These are phyloP conservation scores for Xylariales sp. DNA, from an alignment of 2,329 filamentous ascomycete species.

Conservation along the genomic window DNA sequence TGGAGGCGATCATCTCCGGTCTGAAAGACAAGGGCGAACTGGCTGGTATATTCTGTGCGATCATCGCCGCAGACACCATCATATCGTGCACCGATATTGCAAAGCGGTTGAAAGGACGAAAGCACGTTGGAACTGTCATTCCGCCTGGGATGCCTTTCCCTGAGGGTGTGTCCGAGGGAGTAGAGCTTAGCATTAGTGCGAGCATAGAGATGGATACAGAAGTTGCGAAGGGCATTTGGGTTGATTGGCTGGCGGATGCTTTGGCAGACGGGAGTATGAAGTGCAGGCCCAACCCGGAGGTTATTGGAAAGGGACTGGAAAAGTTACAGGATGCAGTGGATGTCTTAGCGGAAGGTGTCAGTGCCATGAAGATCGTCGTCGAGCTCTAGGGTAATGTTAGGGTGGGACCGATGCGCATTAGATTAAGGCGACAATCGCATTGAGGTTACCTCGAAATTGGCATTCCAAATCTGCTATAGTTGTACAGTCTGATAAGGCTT, in stretches of 20 bases:
- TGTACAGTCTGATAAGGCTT: no score
- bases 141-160: conserved; percentile 27
- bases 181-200: conserved; percentile 25
- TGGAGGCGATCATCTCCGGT: conserved; percentile 22
- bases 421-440: no score
- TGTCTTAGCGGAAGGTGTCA: conserved; percentile 31
- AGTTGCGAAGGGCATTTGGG: conserved; percentile 29
- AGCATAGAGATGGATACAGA: conserved; percentile 23
- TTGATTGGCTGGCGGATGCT: conserved; percentile 33
- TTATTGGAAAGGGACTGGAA: conserved; percentile 37
- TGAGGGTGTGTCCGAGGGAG: conserved; percentile 29
- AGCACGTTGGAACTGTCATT: conserved; percentile 9
- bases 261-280: conserved; percentile 30
- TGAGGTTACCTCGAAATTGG: no score
- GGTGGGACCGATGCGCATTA: no score
- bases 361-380: conserved; percentile 37
- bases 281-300: conserved; percentile 33
- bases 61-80: conserved; percentile 3
- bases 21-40: conserved; percentile 22
- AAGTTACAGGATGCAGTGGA: conserved; percentile 36
- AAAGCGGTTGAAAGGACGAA: conserved; percentile 1
- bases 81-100: conserved; percentile 7
- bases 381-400: conserved; percentile 2
- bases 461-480: no score
- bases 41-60: conserved; percentile 25